Evolutionary conservation across 2,329 filamentous ascomycete genomes (phyloP).

Genomic region (Colletotrichum godetiae): DNA sequence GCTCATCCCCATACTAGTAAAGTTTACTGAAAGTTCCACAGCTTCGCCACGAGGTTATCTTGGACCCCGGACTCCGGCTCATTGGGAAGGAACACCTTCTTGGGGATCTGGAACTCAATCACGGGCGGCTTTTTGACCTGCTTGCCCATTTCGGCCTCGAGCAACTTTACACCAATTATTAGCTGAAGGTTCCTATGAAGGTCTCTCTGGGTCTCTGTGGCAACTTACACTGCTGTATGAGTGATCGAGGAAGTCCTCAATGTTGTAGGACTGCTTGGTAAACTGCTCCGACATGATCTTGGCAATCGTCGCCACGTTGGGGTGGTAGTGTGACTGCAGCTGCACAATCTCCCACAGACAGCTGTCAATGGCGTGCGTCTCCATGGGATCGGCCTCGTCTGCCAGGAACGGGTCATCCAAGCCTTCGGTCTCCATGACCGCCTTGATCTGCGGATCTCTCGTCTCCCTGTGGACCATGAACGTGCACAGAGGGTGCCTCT

Average conservation of each 20-base stretch:
- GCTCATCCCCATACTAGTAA: not conserved
- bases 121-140: constrained; percentile 87
- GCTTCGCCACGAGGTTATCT: constrained; percentile 67
- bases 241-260: constrained; percentile 98
- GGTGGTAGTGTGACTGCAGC: constrained; percentile 93
- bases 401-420: constrained; percentile 80
- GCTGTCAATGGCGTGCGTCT: constrained; percentile 89
- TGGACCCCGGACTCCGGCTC: constrained; percentile 58
- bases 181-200: constrained; percentile 63
- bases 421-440: constrained; percentile 69
- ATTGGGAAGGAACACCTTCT: constrained; percentile 76
- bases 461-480: constrained; percentile 93
- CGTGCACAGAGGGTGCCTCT: constrained; percentile 87
- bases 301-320: constrained; percentile 92
- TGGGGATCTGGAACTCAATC: constrained; percentile 94
- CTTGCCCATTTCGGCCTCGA: constrained; percentile 86
- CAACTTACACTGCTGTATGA: constrained; percentile 83
- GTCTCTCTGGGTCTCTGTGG: not conserved
- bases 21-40: constrained; percentile 66
- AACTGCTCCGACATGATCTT: constrained; percentile 97
- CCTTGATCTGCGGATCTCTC: constrained; percentile 67
- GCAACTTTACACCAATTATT: constrained; percentile 65
- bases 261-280: constrained; percentile 91
- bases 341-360: constrained; percentile 95
- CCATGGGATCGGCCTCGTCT: constrained; percentile 82